A percentile compares a stretch with the other conserved stretches of the same genome.
Conservation (phyloP, 108 stramenopile species). For the Schizochytrium sp. region DNA sequence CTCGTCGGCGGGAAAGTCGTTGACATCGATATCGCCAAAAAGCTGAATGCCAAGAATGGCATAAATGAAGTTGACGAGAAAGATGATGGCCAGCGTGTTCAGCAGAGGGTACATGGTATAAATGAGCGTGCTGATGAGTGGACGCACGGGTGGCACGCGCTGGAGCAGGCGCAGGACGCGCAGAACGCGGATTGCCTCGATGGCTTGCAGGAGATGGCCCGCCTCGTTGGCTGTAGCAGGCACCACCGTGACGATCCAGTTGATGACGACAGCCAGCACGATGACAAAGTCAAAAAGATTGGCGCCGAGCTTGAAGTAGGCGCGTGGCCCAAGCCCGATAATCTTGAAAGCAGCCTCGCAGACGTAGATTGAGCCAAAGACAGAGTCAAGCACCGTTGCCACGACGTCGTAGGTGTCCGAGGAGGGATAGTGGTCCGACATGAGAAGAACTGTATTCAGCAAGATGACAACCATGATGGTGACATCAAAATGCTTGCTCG, state of each 20-base stretch:
- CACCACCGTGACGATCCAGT: neutral
- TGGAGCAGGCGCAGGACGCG: constrained; percentile 26
- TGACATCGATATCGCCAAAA: constrained; percentile 4
- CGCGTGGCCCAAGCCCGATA: constrained; percentile 18
- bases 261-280: constrained; percentile 36
- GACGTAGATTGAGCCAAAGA: constrained; percentile 43
- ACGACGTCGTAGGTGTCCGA: constrained; percentile 10
- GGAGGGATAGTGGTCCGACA: constrained; percentile 33
- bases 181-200: neutral
- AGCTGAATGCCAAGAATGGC: constrained; percentile 32
- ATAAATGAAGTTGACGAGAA: constrained; percentile 32
- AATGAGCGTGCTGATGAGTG: constrained; percentile 16
- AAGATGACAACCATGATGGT: constrained; percentile 40
- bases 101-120: constrained; percentile 20
- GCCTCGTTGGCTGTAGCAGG: neutral
- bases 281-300: constrained; percentile 50
- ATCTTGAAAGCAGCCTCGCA: constrained; percentile 40
- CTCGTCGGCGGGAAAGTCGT: constrained; percentile 1
- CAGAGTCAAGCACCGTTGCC: constrained; percentile 23
- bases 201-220: neutral
- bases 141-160: neutral
- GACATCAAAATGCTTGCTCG: constrained; percentile 26
- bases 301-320: constrained; percentile 42
- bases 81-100: constrained; percentile 26
- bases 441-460: constrained; percentile 36